phyloP scores from a whole-genome alignment of 495 filamentous ascomycete genomes.

The Neurospora pannonica region DNA sequence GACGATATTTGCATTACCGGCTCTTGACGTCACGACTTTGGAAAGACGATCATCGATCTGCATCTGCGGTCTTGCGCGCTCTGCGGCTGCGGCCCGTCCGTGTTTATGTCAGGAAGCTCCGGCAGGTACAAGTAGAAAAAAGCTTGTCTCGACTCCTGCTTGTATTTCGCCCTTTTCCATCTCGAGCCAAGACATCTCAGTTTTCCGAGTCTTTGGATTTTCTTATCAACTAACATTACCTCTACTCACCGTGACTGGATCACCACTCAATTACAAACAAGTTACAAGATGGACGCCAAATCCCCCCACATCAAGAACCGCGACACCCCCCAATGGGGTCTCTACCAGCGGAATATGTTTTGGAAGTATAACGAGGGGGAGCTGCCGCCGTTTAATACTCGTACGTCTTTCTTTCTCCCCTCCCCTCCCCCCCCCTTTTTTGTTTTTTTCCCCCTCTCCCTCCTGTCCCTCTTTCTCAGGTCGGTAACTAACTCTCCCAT shows the following conservation, averaged over 20 bases:
- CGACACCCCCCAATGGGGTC: conserved; percentile 49
- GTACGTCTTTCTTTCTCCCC: background rate
- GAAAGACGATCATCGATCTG: background rate
- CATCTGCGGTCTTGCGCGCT: background rate
- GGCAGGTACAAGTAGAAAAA: background rate
- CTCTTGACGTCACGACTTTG: background rate
- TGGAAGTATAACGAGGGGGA: conserved; percentile 38
- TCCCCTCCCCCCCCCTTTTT: background rate
- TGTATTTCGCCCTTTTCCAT: background rate
- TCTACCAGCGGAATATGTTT: conserved; percentile 56
- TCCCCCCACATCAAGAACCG: conserved; percentile 47
- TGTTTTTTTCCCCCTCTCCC: background rate
- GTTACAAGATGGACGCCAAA: conserved; percentile 37
- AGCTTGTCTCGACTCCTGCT: background rate
- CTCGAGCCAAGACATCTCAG: background rate
- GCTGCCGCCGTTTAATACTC: background rate
- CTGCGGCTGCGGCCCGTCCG: background rate
- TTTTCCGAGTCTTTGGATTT: background rate
- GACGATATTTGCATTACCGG: background rate
- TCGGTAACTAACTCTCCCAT: background rate
- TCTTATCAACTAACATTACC: too few relatives aligned
- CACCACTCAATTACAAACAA: background rate
- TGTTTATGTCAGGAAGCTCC: background rate
- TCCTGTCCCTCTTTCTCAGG: too few relatives aligned
- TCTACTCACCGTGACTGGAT: too few relatives aligned